Percentiles rank a stretch among this genome's conserved stretches.
phyloP scores from a whole-genome alignment of 805 yeast species.

The Kodamaea hsintzibuensis region DNA sequence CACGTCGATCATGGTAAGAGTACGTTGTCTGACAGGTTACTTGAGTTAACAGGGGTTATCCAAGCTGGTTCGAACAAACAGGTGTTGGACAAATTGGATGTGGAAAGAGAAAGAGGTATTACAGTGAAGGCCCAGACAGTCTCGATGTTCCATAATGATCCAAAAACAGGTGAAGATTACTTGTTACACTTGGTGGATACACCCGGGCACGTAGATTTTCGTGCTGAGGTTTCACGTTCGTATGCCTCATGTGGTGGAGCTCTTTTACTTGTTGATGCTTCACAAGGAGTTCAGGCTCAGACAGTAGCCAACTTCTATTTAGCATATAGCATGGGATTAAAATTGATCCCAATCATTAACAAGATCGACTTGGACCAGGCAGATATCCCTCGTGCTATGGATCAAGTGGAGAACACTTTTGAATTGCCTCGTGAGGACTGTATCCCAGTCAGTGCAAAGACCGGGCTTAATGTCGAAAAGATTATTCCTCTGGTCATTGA shows the following conservation, averaged over 20 bases:
- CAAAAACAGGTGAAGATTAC: slow-evolving; percentile 67
- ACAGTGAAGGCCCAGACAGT: slow-evolving; percentile 98
- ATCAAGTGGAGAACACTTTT: slow-evolving; percentile 82
- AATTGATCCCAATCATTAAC: slow-evolving; percentile 84
- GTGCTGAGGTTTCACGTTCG: slow-evolving; percentile 90
- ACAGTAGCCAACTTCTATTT: slow-evolving; percentile 96
- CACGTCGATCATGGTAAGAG: slow-evolving; percentile 93
- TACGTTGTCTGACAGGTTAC: slow-evolving; percentile 81
- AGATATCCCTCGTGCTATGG: slow-evolving; percentile 74
- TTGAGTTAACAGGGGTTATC: slow-evolving; percentile 88
- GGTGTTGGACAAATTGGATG: slow-evolving; percentile 88
- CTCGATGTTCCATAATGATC: slow-evolving; percentile 75
- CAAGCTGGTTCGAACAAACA: slow-evolving; percentile 75
- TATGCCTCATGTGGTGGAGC: slow-evolving; percentile 98
- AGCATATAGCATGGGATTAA: slow-evolving; percentile 82
- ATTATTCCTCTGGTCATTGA: slow-evolving; percentile 82
- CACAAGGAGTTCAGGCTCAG: slow-evolving; percentile 97
- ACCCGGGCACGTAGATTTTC: slow-evolving; percentile 96
- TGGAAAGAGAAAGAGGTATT: slow-evolving; percentile 93
- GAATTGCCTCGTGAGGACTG: slow-evolving; percentile 75
- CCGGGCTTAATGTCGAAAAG: slow-evolving; percentile 76
- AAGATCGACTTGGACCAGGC: slow-evolving; percentile 90
- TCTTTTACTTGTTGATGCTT: slow-evolving; percentile 83
- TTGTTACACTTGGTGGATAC: slow-evolving; percentile 90
- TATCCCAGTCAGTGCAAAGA: slow-evolving; percentile 87